phyloP scores from a whole-genome alignment of 2,329 filamentous ascomycete species.

The Calonectria crousiana region DNA sequence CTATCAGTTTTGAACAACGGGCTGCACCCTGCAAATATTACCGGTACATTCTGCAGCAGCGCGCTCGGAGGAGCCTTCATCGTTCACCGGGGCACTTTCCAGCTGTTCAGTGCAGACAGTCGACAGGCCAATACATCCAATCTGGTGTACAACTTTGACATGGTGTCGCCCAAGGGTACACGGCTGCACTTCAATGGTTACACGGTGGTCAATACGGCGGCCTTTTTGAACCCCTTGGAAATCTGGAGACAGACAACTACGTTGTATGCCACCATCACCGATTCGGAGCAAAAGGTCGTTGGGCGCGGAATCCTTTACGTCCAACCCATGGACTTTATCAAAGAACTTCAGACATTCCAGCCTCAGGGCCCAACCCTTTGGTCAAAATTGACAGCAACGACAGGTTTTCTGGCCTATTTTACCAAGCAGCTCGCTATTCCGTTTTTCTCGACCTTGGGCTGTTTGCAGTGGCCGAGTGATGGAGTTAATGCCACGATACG shows the following conservation, averaged over 20 bases:
- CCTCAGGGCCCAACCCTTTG: conserved; percentile 26
- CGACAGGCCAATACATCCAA: conserved; percentile 69
- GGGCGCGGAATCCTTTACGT: conserved; percentile 72
- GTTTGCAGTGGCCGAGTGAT: conserved; percentile 32
- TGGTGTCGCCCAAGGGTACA: conserved; percentile 65
- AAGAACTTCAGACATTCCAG: conserved; percentile 66
- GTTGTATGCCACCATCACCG: conserved; percentile 70
- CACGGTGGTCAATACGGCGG: conserved; percentile 72
- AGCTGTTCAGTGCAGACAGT: conserved; percentile 68
- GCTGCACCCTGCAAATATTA: conserved; percentile 56
- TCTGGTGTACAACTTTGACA: conserved; percentile 72
- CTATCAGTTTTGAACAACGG: conserved; percentile 42
- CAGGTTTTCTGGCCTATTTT: conserved; percentile 27
- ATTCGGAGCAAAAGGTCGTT: conserved; percentile 48
- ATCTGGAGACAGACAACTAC: conserved; percentile 74
- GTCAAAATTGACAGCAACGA: conserved; percentile 10
- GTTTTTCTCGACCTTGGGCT: conserved; percentile 35
- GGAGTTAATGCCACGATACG: conserved; percentile 13
- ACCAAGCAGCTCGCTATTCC: conserved; percentile 21
- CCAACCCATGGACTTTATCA: conserved; percentile 63
- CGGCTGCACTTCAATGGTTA: conserved; percentile 71
- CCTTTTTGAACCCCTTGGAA: conserved; percentile 65
- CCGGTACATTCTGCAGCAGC: conserved; percentile 63
- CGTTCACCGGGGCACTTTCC: conserved; percentile 69
- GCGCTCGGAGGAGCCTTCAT: conserved; percentile 61